A percentile compares a stretch with the other conserved stretches of the same genome.
phyloP scores from a whole-genome alignment of 2,329 filamentous ascomycete species.

The Xylaria polymorpha region DNA sequence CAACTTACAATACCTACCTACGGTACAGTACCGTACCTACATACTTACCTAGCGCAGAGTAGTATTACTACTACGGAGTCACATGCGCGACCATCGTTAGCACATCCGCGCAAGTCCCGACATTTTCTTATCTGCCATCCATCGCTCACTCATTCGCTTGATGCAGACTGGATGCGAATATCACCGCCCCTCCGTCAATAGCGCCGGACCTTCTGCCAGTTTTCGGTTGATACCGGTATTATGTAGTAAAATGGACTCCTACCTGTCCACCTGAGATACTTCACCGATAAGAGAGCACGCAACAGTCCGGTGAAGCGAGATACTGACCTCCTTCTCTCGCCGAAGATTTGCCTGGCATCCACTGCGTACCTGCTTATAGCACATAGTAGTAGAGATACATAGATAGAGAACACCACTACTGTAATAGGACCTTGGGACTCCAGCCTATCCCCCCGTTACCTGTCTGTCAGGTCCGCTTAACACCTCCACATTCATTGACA shows the following conservation, averaged over 20 bases:
- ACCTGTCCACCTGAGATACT: background rate
- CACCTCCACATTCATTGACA: no score
- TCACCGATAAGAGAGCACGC: constrained; percentile 9
- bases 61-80: constrained; percentile 1
- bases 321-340: no score
- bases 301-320: background rate
- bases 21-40: background rate
- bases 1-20: background rate
- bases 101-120: background rate
- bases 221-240: constrained; percentile 6
- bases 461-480: no score
- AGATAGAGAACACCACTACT: no score
- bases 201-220: constrained; percentile 12
- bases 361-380: no score
- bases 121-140: background rate
- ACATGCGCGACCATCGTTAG: constrained; percentile 7
- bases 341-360: no score
- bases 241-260: no score
- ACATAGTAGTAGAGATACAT: no score
- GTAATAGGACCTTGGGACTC: no score
- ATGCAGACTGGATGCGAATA: background rate
- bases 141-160: background rate
- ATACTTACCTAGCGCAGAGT: no score
- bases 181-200: constrained; percentile 11
- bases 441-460: no score